A percentile compares a stretch with the other conserved stretches of the same genome.
phyloP scores from a whole-genome alignment of 2,329 filamentous ascomycete species.

The Nigrospora oryzae region DNA sequence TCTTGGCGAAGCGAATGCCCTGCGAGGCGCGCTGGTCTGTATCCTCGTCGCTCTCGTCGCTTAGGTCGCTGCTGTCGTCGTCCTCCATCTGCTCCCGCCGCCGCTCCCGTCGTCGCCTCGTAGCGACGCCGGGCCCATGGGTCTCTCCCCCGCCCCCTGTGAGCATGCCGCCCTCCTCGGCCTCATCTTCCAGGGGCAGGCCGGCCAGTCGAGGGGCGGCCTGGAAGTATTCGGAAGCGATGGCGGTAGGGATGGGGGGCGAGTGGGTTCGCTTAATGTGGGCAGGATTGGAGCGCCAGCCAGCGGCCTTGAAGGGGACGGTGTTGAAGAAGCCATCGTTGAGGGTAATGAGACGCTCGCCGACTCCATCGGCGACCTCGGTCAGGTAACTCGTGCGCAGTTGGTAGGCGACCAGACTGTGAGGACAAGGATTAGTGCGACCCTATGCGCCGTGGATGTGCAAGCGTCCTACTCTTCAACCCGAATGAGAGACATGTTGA shows the following conservation, averaged over 20 bases:
- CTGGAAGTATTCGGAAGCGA: constrained; percentile 79
- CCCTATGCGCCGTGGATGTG: background rate
- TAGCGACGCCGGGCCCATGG: constrained; percentile 57
- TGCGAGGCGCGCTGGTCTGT: constrained; percentile 66
- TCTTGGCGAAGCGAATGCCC: constrained; percentile 93
- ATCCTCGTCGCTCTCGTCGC: constrained; percentile 77
- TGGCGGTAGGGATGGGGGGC: constrained; percentile 74
- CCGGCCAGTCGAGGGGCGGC: constrained; percentile 53
- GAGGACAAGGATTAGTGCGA: background rate
- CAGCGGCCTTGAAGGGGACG: constrained; percentile 72
- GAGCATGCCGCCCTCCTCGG: constrained; percentile 65
- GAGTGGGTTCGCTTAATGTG: constrained; percentile 79
- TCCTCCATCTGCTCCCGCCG: constrained; percentile 71
- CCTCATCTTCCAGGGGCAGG: constrained; percentile 60
- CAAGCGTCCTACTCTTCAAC: constrained; percentile 28
- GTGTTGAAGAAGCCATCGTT: constrained; percentile 74
- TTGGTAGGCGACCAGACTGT: constrained; percentile 73
- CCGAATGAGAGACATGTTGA: constrained; percentile 33
- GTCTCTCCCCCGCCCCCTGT: constrained; percentile 61
- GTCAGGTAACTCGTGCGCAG: constrained; percentile 73
- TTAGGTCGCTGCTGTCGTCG: constrained; percentile 77
- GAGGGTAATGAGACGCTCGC: constrained; percentile 74
- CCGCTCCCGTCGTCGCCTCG: constrained; percentile 52
- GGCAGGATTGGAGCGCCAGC: constrained; percentile 66
- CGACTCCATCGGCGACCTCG: constrained; percentile 74